Percentiles rank a stretch among this genome's conserved stretches.
phyloP scores from a whole-genome alignment of 2,329 filamentous ascomycete genomes.

The Talaromyces piceae region DNA sequence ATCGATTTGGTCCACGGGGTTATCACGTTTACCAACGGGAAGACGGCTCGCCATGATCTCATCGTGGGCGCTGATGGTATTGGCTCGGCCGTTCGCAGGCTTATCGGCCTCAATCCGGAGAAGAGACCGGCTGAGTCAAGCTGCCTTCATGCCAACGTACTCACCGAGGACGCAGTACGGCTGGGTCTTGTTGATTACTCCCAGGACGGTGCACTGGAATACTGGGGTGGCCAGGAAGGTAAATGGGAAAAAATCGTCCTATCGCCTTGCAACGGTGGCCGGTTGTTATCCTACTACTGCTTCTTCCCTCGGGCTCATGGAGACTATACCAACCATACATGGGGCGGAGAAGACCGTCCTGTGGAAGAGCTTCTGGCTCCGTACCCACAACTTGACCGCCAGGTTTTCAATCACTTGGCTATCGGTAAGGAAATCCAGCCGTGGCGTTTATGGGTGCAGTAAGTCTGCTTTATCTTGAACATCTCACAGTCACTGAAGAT shows the following conservation, averaged over 20 bases:
- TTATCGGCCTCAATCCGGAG: constrained; percentile 55
- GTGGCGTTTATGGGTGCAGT: constrained; percentile 49
- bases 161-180: constrained; percentile 52
- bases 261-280: constrained; percentile 60
- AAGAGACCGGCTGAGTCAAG: constrained; percentile 53
- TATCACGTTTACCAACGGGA: constrained; percentile 50
- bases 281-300: constrained; percentile 61
- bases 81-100: constrained; percentile 55
- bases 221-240: constrained; percentile 56
- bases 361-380: constrained; percentile 54
- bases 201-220: constrained; percentile 54
- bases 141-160: constrained; percentile 60
- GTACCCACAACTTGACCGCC: constrained; percentile 53
- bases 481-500: background rate
- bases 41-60: constrained; percentile 47
- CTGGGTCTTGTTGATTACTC: constrained; percentile 59
- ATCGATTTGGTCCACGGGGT: constrained; percentile 47
- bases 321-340: constrained; percentile 55
- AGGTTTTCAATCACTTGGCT: constrained; percentile 46
- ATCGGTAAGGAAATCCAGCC: constrained; percentile 19
- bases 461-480: background rate
- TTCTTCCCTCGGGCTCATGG: constrained; percentile 57
- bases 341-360: constrained; percentile 46
- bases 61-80: constrained; percentile 61
- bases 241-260: constrained; percentile 65